phyloP scores from a whole-genome alignment of 495 filamentous ascomycete species.

The Staphylotrichum longicolle region DNA sequence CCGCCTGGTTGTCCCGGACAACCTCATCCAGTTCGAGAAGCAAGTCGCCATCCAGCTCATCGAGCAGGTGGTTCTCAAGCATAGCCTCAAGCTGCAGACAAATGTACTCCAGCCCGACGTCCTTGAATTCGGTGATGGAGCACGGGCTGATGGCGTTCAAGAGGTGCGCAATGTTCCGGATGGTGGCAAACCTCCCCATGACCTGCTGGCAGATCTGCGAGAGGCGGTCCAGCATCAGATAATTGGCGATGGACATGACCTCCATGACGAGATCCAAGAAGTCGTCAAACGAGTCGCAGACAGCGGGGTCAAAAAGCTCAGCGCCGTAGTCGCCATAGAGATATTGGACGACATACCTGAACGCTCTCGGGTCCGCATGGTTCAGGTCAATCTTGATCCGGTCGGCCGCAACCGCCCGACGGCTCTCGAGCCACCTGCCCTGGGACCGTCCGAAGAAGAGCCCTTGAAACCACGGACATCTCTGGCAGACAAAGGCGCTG shows the following conservation, averaged over 20 bases:
- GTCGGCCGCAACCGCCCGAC: constrained; percentile 48
- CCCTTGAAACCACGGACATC: constrained; percentile 90
- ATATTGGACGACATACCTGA: constrained; percentile 75
- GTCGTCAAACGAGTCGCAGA: constrained; percentile 68
- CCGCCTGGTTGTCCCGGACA: constrained; percentile 77
- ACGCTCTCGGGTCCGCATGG: constrained; percentile 69
- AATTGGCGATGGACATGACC: constrained; percentile 84
- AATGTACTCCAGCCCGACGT: constrained; percentile 84
- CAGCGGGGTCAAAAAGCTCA: constrained; percentile 76
- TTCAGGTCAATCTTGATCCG: constrained; percentile 73
- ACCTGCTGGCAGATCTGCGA: constrained; percentile 85
- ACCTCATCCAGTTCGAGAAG: constrained; percentile 72
- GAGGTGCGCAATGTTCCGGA: constrained; percentile 79
- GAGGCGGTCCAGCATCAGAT: constrained; percentile 90
- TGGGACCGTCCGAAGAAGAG: constrained; percentile 82
- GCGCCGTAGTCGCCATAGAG: constrained; percentile 81
- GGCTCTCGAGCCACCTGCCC: constrained; percentile 75
- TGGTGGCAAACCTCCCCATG: constrained; percentile 83
- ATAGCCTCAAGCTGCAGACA: constrained; percentile 86
- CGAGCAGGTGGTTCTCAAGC: constrained; percentile 81
- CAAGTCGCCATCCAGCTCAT: constrained; percentile 83
- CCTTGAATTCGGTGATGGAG: constrained; percentile 79
- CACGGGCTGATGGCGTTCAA: constrained; percentile 81
- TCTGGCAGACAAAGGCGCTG: constrained; percentile 70
- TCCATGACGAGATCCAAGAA: constrained; percentile 89